phyloP scores from a whole-genome alignment of 495 filamentous ascomycete species.

The Umbilicaria muhlenbergii region DNA sequence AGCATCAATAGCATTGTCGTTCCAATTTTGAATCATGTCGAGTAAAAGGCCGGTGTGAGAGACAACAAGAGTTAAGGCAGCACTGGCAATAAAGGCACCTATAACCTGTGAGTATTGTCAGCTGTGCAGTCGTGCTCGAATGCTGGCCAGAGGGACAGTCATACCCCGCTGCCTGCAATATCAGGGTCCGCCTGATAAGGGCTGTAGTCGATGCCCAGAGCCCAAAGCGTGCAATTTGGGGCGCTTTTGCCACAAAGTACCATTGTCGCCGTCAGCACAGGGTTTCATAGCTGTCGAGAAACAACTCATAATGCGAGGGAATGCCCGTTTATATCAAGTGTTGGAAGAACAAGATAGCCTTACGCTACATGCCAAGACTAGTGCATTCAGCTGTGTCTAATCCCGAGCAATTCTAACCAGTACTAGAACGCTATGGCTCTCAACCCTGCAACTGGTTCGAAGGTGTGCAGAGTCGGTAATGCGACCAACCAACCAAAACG shows the following conservation, averaged over 20 bases:
- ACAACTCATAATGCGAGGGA: background rate
- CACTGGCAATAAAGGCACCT: constrained; percentile 5
- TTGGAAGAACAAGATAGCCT: no score
- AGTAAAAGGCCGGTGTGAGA: background rate
- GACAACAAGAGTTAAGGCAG: constrained; percentile 1
- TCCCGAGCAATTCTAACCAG: background rate
- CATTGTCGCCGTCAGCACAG: constrained; percentile 1
- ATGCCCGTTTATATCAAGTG: background rate
- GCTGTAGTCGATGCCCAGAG: background rate
- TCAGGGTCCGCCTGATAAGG: constrained; percentile 10
- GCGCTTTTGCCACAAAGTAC: constrained; percentile 1
- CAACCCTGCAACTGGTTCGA: constrained; percentile 2
- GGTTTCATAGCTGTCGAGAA: background rate
- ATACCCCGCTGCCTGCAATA: constrained; percentile 13
- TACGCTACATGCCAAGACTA: no score
- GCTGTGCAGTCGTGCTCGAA: no score
- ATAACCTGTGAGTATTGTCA: constrained; percentile 2
- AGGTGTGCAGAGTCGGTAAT: constrained; percentile 2
- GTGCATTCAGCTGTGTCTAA: background rate
- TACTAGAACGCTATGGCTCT: background rate
- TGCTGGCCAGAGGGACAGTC: background rate
- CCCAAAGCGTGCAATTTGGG: constrained; percentile 4
- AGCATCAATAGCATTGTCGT: background rate
- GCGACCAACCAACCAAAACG: no score
- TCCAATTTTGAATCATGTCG: background rate